These are phyloP conservation scores for Saccharomycopsis fodiens DNA, from an alignment of 805 yeast species.

Conservation along the genomic window DNA sequence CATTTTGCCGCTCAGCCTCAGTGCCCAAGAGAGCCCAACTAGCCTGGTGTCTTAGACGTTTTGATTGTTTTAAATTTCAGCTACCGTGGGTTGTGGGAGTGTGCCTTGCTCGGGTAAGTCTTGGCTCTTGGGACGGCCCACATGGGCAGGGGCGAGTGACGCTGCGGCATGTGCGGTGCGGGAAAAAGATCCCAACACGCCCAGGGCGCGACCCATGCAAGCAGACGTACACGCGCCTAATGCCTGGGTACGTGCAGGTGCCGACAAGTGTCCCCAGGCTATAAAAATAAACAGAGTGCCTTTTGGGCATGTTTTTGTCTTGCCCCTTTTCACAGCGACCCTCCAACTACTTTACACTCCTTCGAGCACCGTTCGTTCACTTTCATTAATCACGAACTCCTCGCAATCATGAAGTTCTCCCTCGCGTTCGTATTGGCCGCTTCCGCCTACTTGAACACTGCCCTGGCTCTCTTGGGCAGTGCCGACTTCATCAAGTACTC, in stretches of 20 bases:
- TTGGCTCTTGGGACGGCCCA: too few species aligned
- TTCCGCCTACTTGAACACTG: conserved; percentile 29
- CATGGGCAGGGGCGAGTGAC: too few species aligned
- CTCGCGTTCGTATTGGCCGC: conserved; percentile 25
- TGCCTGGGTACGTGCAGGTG: not conserved
- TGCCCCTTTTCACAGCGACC: not conserved
- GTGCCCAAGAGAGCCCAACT: too few species aligned
- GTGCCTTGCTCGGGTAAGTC: not conserved
- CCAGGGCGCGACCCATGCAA: not conserved
- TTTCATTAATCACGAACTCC: not conserved
- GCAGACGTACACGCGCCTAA: not conserved
- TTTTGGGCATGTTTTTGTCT: not conserved
- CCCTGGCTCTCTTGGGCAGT: conserved; percentile 48
- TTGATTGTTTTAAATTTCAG: not conserved
- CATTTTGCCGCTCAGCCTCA: too few species aligned
- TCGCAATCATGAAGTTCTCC: conserved; percentile 4
- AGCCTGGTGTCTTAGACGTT: too few species aligned
- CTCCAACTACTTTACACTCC: not conserved
- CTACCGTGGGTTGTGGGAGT: not conserved
- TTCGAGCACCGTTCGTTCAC: not conserved
- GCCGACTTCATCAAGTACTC: conserved; percentile 56
- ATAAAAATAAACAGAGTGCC: not conserved
- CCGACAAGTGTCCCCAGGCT: not conserved
- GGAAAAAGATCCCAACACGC: too few species aligned
- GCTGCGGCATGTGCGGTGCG: too few species aligned